Conservation (phyloP, 2,329 filamentous ascomycete genomes). For the Ceratocystiopsis minuta region DNA sequence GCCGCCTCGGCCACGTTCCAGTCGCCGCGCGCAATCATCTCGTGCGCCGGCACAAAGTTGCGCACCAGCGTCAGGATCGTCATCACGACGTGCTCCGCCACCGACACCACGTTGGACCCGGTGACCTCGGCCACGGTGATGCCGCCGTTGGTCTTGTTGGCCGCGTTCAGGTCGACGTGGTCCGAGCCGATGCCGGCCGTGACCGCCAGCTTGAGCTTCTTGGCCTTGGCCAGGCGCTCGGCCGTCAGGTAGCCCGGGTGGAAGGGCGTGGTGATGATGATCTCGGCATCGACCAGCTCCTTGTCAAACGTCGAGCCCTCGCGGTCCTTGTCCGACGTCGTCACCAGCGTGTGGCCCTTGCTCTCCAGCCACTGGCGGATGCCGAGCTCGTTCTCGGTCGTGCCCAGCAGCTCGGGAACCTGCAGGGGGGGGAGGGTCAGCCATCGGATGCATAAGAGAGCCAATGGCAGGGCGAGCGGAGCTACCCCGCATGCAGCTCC, state of each 20-base stretch:
- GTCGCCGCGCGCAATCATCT: slow-evolving; percentile 73
- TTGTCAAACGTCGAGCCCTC: slow-evolving; percentile 85
- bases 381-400: slow-evolving; percentile 96
- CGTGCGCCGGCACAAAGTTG: slow-evolving; percentile 97
- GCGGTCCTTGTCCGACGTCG: slow-evolving; percentile 93
- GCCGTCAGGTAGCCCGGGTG: slow-evolving; percentile 95
- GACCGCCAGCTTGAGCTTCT: slow-evolving; percentile 95
- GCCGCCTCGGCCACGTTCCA: slow-evolving; percentile 93
- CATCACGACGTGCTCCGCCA: slow-evolving; percentile 98
- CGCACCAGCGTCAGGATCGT: slow-evolving; percentile 90
- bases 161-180: slow-evolving; percentile 90
- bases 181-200: slow-evolving; percentile 97
- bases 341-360: slow-evolving; percentile 88
- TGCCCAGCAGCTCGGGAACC: slow-evolving; percentile 73
- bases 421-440: slow-evolving; percentile 1
- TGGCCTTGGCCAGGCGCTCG: slow-evolving; percentile 90
- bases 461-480: not conserved
- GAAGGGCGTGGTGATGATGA: slow-evolving; percentile 99
- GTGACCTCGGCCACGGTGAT: slow-evolving; percentile 96
- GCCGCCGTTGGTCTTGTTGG: slow-evolving; percentile 96
- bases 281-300: slow-evolving; percentile 88
- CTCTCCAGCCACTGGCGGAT: slow-evolving; percentile 96
- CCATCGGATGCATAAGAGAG: no score
- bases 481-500: not conserved
- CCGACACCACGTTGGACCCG: slow-evolving; percentile 94